A percentile compares a stretch with the other conserved stretches of the same genome.
Evolutionary conservation across 2,329 filamentous ascomycete genomes (phyloP).

Genomic region (Fusarium udum): DNA sequence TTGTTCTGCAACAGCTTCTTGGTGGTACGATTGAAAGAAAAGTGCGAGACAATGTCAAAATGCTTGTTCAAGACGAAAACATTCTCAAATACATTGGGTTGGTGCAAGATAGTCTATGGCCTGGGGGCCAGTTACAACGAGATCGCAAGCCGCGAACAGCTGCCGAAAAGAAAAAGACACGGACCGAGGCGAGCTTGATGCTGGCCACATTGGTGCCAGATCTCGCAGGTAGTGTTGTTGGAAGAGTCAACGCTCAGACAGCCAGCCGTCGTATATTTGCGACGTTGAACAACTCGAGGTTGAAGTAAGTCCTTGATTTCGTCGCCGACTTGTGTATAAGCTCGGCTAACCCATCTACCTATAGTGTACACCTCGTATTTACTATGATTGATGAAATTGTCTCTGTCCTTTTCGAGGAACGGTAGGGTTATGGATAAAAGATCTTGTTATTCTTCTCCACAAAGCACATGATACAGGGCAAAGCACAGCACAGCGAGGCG

Average conservation of each 20-base stretch:
- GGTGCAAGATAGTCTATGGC: conserved; percentile 84
- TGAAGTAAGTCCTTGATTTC: conserved; percentile 75
- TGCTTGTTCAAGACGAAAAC: conserved; percentile 79
- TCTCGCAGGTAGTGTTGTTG: conserved; percentile 91
- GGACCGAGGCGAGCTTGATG: conserved; percentile 88
- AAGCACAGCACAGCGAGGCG: conserved; percentile 30
- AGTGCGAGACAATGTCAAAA: conserved; percentile 83
- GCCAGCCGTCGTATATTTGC: conserved; percentile 90
- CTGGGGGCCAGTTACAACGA: conserved; percentile 67
- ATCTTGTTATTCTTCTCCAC: conserved; percentile 10
- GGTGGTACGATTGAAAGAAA: conserved; percentile 97
- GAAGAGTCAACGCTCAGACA: conserved; percentile 87
- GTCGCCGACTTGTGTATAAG: not conserved
- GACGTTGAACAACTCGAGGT: conserved; percentile 86
- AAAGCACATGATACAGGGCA: conserved; percentile 24
- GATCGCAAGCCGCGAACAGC: conserved; percentile 66
- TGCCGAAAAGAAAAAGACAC: conserved; percentile 80
- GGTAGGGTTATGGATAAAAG: conserved; percentile 17
- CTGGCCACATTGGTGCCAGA: conserved; percentile 91
- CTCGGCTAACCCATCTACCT: conserved; percentile 24
- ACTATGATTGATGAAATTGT: conserved; percentile 77
- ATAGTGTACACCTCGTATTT: conserved; percentile 73
- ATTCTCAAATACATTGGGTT: conserved; percentile 79
- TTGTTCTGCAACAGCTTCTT: conserved; percentile 93
- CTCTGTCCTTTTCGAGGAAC: conserved; percentile 68